Evolutionary conservation across 148 eudicot species (phyloP).

Genomic region (Rhododendron vialii): DNA sequence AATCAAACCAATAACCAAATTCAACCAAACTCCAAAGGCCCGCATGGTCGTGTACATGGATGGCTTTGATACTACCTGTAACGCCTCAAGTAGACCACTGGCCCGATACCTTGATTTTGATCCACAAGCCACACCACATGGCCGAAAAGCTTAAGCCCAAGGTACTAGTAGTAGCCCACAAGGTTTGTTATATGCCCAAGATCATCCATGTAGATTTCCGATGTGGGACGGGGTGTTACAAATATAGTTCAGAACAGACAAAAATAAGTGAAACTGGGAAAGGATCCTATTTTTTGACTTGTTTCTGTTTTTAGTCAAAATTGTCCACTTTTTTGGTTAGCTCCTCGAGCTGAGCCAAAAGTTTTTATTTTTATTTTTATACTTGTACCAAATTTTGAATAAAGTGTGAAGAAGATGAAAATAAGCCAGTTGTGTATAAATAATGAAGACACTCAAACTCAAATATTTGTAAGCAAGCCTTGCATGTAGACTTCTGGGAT

Average conservation of each 20-base stretch:
- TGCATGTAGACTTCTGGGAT: background rate
- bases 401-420: background rate
- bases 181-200: too few relatives aligned
- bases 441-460: background rate
- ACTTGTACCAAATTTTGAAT: background rate
- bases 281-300: background rate
- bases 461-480: background rate
- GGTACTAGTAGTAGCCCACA: too few relatives aligned
- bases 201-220: too few relatives aligned
- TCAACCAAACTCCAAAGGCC: too few relatives aligned
- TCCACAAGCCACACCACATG: too few relatives aligned
- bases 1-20: too few relatives aligned
- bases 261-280: background rate
- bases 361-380: background rate
- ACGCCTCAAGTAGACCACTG: too few relatives aligned
- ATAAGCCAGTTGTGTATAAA: background rate
- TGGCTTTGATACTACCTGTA: too few relatives aligned
- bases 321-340: background rate
- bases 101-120: too few relatives aligned
- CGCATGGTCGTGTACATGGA: too few relatives aligned
- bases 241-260: background rate
- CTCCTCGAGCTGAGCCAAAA: background rate
- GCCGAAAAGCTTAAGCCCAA: too few relatives aligned
- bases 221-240: too few relatives aligned
- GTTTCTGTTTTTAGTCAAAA: background rate